Evolutionary conservation across 305 asterid genomes (phyloP), one percentile per base, ranked within the genome.

Genomic region (Rubia peregrina): DNA sequence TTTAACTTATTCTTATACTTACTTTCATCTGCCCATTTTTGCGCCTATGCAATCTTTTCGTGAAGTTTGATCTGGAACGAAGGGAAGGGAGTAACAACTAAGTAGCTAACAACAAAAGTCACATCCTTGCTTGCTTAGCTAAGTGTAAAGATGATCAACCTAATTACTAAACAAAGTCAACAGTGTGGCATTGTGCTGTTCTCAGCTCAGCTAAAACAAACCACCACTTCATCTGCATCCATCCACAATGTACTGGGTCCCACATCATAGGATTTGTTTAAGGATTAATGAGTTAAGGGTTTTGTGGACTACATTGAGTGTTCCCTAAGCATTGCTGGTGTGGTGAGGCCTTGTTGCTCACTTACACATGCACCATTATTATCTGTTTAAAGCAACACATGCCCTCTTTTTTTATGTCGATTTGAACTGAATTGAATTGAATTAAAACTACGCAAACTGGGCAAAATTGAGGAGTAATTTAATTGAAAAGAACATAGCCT

Each of bases 301-400:
- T 19, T 43, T 16, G 40, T 72, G 77, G 72, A 73, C n/a, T 49
- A 68, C 72, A 24, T 79, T 78, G 85, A 83, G 89, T 83, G 78
- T 74, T 74, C 57, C 57, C 76, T 72, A 85, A 83, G 84, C 85
- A 81, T 83, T 77, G 72, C 80, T 65, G 87, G 80, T 74, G 75
- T 65, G 87, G 80, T 74, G 75, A 77, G 84, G 77, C 75, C 74
- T 79, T 80, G 84, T 77, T 79, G 81, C 80, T 74, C 71, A 77
- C 74, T 63, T 76, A 79, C 87, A 80, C 89, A 82, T 78, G 86
- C 83, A 70, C 78, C 78, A 78, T 73, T 82, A 78, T 80, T 74
- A 61, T 75, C 83, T 67, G 78, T 73, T 57, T 73, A 80, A 78
- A 80, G 86, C 72, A 74, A 75, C 81, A 74, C 84, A 82, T 78